phyloP scores from a whole-genome alignment of 805 yeast genomes.

The Metschnikowia drakensbergensis region DNA sequence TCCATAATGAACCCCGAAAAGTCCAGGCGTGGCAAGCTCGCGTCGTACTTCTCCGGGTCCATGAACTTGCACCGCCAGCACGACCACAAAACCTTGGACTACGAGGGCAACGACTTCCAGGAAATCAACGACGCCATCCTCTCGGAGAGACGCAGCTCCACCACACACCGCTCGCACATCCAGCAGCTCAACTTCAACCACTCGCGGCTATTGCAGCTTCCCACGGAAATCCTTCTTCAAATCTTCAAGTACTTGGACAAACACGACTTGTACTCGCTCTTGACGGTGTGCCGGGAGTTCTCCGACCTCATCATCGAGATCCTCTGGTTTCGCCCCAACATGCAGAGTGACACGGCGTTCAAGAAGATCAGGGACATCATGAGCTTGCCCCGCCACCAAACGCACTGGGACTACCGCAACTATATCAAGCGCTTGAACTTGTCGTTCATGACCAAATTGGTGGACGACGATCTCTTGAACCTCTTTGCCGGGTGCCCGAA shows the following conservation, averaged over 20 bases:
- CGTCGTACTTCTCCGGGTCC: constrained; percentile 13
- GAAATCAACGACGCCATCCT: constrained; percentile 36
- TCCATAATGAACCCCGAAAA: constrained; percentile 1
- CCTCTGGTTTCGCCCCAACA: constrained; percentile 83
- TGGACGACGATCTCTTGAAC: constrained; percentile 60
- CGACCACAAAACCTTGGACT: constrained; percentile 24
- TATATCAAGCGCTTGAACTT: constrained; percentile 78
- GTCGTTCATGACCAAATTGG: constrained; percentile 63
- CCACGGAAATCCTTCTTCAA: constrained; percentile 60
- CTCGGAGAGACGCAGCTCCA: constrained; percentile 24
- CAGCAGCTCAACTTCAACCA: constrained; percentile 23
- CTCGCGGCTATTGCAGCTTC: constrained; percentile 45
- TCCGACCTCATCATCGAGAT: constrained; percentile 72
- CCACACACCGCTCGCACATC: constrained; percentile 19
- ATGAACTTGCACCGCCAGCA: constrained; percentile 9
- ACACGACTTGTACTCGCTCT: constrained; percentile 56
- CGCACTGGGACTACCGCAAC: constrained; percentile 63
- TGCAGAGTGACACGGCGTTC: constrained; percentile 49
- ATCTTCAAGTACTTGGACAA: constrained; percentile 63
- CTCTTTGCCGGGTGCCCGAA: constrained; percentile 66
- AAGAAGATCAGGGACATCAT: constrained; percentile 54
- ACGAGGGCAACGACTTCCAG: constrained; percentile 31
- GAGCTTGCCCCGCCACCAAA: constrained; percentile 41
- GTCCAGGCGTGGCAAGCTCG: constrained; percentile 15
- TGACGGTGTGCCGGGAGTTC: constrained; percentile 79